Conservation (phyloP, 83 land plant genomes). For the Picea engelmannii region DNA sequence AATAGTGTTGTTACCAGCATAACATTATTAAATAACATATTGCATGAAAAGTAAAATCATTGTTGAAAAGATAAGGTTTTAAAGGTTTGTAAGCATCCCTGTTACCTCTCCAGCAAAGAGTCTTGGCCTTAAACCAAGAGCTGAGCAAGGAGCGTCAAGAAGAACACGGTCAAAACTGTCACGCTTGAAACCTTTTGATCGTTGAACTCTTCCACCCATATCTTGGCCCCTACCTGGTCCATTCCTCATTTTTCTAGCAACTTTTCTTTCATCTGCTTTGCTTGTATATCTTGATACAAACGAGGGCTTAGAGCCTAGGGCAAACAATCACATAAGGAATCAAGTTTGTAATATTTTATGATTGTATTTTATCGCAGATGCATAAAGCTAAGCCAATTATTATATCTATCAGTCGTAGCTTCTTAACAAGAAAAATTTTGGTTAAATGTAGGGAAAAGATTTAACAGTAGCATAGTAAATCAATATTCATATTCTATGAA, state of each 20-base stretch:
- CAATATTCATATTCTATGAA: neutral
- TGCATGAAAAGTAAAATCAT: neutral
- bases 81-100: neutral
- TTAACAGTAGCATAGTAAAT: neutral
- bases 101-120: constrained; percentile 88
- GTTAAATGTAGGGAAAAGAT: neutral
- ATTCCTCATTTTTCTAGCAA: constrained; percentile 59
- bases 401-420: neutral
- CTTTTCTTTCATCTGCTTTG: constrained; percentile 57
- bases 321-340: neutral
- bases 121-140: constrained; percentile 93
- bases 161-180: constrained; percentile 89
- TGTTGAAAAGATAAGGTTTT: neutral
- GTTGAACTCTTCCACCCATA: constrained; percentile 57
- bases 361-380: neutral
- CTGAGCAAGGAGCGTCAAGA: constrained; percentile 99
- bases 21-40: neutral
- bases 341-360: neutral
- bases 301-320: neutral
- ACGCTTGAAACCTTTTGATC: constrained; percentile 72
- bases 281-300: constrained; percentile 34
- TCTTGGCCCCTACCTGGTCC: constrained; percentile 71
- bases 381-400: neutral
- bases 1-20: neutral
- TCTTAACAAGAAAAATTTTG: neutral